Conservation (phyloP, 495 filamentous ascomycete species). For the Hyaloscypha hepaticicola region DNA sequence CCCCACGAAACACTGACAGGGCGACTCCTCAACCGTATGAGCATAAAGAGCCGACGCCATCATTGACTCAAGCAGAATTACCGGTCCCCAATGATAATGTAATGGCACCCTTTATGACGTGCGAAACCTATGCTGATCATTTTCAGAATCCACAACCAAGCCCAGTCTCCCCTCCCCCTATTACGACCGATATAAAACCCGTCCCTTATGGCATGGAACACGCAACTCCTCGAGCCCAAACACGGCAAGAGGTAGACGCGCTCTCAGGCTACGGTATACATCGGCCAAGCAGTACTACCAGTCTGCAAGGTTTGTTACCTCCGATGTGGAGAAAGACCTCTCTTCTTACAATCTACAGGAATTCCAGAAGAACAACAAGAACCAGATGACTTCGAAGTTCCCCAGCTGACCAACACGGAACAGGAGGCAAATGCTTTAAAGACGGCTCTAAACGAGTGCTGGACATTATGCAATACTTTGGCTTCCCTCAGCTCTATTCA, state of each 20-base stretch:
- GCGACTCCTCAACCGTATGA: constrained; percentile 32
- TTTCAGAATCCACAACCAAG: constrained; percentile 30
- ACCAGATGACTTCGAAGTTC: constrained; percentile 41
- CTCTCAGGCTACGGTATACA: constrained; percentile 39
- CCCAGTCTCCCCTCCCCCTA: constrained; percentile 60
- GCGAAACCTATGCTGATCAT: constrained; percentile 12
- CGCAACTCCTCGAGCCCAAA: constrained; percentile 81
- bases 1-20: constrained; percentile 25
- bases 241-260: constrained; percentile 66
- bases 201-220: constrained; percentile 63
- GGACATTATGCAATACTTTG: constrained; percentile 90
- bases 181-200: constrained; percentile 67
- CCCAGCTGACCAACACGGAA: constrained; percentile 46
- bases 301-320: constrained; percentile 65
- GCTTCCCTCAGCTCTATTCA: constrained; percentile 83
- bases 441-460: constrained; percentile 82
- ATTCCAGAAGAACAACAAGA: constrained; percentile 46
- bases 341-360: constrained; percentile 38
- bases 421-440: constrained; percentile 72
- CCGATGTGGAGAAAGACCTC: background rate
- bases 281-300: constrained; percentile 53
- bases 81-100: constrained; percentile 39
- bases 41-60: constrained; percentile 24
- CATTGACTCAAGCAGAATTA: constrained; percentile 30
- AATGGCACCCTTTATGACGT: constrained; percentile 26